Evolutionary conservation across 176 grass and related monocot species (phyloP).

Genomic region (Oryza meyeriana): DNA sequence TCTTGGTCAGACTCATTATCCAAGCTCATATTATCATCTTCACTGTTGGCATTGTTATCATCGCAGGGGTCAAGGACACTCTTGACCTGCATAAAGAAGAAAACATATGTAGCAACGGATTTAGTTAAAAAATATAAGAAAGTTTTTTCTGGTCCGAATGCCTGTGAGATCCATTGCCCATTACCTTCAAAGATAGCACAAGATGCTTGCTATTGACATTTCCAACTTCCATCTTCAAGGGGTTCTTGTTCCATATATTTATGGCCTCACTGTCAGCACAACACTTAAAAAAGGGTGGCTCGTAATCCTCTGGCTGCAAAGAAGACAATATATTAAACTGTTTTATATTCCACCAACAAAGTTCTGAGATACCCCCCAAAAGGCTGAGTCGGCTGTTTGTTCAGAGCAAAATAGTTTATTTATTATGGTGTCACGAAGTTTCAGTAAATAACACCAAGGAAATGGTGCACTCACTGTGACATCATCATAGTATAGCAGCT

Average conservation of each 20-base stretch:
- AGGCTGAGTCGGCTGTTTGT: background rate
- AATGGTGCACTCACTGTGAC: constrained; percentile 57
- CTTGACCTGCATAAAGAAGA: constrained; percentile 71
- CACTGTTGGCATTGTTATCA: constrained; percentile 55
- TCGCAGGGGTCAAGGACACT: constrained; percentile 98
- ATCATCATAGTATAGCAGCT: constrained; percentile 92
- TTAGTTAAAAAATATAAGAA: constrained; percentile 22
- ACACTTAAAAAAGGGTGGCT: constrained; percentile 91
- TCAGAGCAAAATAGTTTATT: background rate
- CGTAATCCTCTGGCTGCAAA: constrained; percentile 90
- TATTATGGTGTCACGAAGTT: constrained; percentile 6
- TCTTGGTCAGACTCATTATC: constrained; percentile 59
- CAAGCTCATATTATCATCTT: constrained; percentile 74
- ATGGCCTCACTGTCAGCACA: constrained; percentile 74
- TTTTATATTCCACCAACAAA: constrained; percentile 25
- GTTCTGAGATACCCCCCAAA: constrained; percentile 12
- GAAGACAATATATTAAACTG: constrained; percentile 1
- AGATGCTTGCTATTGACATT: constrained; percentile 98
- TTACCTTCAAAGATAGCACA: constrained; percentile 89
- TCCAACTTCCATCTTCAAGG: constrained; percentile 95
- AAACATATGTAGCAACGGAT: constrained; percentile 18
- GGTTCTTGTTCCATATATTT: constrained; percentile 89
- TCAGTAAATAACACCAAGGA: constrained; percentile 22
- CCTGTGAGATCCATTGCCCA: constrained; percentile 21
- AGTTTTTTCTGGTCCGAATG: background rate